Evolutionary conservation across 306 rosid species (phyloP).

Genomic region (Gleditsia sinensis): DNA sequence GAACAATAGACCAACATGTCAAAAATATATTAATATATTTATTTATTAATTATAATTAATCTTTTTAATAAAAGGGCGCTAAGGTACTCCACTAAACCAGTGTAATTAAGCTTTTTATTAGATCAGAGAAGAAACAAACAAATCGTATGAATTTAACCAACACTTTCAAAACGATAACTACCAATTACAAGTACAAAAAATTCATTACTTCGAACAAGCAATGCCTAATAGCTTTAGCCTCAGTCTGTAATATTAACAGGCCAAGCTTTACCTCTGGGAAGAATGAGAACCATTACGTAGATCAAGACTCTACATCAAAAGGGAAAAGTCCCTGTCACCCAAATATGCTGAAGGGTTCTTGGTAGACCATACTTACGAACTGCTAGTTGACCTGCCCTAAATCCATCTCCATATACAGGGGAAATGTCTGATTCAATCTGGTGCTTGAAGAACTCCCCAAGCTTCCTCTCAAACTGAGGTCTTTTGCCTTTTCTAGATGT

Average conservation of each 20-base stretch:
- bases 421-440: slow-evolving; percentile 97
- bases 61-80: no score
- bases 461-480: slow-evolving; percentile 78
- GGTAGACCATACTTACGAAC: slow-evolving; percentile 79
- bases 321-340: slow-evolving; percentile 83
- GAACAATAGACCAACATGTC: no score
- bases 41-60: no score
- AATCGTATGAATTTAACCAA: not conserved
- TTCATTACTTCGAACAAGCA: slow-evolving; percentile 20
- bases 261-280: slow-evolving; percentile 45
- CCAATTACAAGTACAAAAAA: slow-evolving; percentile 23
- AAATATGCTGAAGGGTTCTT: slow-evolving; percentile 84
- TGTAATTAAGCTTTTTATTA: not conserved
- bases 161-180: not conserved
- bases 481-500: slow-evolving; percentile 50
- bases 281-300: slow-evolving; percentile 40
- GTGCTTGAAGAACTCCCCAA: slow-evolving; percentile 92
- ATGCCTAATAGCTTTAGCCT: slow-evolving; percentile 44
- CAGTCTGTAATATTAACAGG: slow-evolving; percentile 60
- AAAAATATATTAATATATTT: no score
- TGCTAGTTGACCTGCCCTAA: slow-evolving; percentile 86
- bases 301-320: slow-evolving; percentile 41
- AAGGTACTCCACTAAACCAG: no score
- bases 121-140: not conserved
- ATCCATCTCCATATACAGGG: slow-evolving; percentile 94